phyloP scores from a whole-genome alignment of 148 eudicot genomes.

The Talinum fruticosum region DNA sequence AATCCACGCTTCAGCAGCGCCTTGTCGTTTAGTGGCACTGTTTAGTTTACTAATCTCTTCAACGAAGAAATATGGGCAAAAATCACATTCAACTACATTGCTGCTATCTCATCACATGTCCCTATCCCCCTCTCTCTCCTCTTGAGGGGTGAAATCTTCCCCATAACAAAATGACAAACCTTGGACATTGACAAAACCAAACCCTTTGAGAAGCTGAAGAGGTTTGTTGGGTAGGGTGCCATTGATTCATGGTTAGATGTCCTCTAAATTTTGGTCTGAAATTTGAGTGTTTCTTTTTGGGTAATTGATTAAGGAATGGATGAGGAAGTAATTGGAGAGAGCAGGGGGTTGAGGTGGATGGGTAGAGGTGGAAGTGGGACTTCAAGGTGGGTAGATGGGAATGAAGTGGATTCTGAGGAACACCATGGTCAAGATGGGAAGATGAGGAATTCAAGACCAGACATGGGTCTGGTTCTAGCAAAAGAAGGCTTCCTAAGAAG shows the following conservation, averaged over 20 bases:
- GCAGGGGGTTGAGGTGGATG: slow-evolving; percentile 35
- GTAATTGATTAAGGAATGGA: slow-evolving; percentile 32
- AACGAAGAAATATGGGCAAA: neutral
- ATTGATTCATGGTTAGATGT: no score
- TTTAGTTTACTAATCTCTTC: neutral
- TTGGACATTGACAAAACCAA: no score
- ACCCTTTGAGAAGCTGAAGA: neutral
- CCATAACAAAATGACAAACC: no score
- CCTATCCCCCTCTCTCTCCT: neutral
- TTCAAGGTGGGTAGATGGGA: slow-evolving; percentile 87
- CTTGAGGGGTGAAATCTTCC: neutral
- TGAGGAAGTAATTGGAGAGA: slow-evolving; percentile 59
- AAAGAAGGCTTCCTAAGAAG: slow-evolving; percentile 82
- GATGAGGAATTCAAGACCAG: slow-evolving; percentile 41
- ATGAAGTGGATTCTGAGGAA: slow-evolving; percentile 72
- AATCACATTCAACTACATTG: neutral
- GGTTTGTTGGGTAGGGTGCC: no score
- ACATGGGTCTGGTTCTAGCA: slow-evolving; percentile 34
- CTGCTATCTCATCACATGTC: neutral
- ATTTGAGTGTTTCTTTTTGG: neutral
- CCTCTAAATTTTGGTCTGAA: no score
- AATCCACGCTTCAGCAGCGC: neutral
- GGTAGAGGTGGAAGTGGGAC: slow-evolving; percentile 50
- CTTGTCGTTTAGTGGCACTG: neutral
- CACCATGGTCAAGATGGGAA: slow-evolving; percentile 42